A percentile compares a stretch with the other conserved stretches of the same genome.
Conservation (phyloP, 1,284 basidiomycete genomes). For the Porodaedalea pini region DNA sequence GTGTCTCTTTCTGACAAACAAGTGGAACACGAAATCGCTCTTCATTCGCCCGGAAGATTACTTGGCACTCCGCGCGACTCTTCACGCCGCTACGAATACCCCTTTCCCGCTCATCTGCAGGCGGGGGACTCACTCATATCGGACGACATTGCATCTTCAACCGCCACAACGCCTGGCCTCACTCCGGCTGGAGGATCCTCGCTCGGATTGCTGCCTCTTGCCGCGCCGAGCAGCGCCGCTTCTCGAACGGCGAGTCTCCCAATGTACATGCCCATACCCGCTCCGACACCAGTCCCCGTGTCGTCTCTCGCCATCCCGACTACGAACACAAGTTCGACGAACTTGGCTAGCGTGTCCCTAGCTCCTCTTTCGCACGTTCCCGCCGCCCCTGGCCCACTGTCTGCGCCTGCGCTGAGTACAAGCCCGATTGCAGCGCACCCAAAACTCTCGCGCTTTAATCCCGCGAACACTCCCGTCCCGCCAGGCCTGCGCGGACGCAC, state of each 20-base stretch:
- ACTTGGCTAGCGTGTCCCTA: not conserved
- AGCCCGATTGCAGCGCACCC: constrained; percentile 10
- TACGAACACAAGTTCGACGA: not conserved
- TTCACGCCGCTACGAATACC: constrained; percentile 17
- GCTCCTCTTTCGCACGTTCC: not conserved
- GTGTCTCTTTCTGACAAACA: not conserved
- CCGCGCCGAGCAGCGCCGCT: not conserved
- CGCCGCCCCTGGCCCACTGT: not conserved
- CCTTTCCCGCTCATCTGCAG: constrained; percentile 7
- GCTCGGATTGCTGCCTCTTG: not conserved
- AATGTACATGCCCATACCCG: not conserved
- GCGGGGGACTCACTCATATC: not conserved
- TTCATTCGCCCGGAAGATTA: constrained; percentile 18
- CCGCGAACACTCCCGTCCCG: constrained; percentile 13
- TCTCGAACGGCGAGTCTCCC: not conserved
- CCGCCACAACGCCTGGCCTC: not conserved
- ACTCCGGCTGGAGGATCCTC: not conserved
- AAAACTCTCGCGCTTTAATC: constrained; percentile 14
- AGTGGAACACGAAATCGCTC: constrained; percentile 9
- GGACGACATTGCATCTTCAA: not conserved
- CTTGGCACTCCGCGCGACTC: constrained; percentile 19
- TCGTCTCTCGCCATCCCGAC: not conserved
- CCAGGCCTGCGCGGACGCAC: constrained; percentile 14
- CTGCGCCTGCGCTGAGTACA: not conserved
- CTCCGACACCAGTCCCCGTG: not conserved